Evolutionary conservation across 2,329 filamentous ascomycete genomes (phyloP).

Genomic region (Scedosporium aurantiacum): DNA sequence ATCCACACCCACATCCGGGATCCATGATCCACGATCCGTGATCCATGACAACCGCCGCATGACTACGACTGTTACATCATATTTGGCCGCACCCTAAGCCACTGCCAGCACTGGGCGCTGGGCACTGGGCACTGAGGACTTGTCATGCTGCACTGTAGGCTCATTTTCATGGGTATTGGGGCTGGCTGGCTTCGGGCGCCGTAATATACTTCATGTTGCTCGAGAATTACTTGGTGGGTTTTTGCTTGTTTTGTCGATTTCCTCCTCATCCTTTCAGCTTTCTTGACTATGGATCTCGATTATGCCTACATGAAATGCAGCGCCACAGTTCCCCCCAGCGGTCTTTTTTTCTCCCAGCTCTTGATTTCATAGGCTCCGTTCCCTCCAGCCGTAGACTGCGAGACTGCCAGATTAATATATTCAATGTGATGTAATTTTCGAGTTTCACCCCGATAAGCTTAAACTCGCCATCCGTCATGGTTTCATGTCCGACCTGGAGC

Average conservation of each 20-base stretch:
- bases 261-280: neutral
- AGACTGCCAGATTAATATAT: too few relatives aligned
- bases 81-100: neutral
- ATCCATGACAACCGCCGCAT: neutral
- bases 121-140: neutral
- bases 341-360: too few relatives aligned
- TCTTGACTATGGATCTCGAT: neutral
- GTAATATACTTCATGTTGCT: neutral
- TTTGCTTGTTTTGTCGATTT: neutral
- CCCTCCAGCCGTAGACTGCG: too few relatives aligned
- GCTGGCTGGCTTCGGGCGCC: neutral
- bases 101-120: neutral
- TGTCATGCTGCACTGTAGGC: neutral
- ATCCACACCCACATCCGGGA: too few relatives aligned
- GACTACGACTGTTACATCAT: neutral
- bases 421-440: too few relatives aligned
- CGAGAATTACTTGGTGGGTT: neutral
- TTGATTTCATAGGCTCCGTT: too few relatives aligned
- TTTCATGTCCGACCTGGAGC: too few relatives aligned
- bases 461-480: too few relatives aligned
- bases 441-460: too few relatives aligned
- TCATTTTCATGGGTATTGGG: neutral
- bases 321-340: too few relatives aligned
- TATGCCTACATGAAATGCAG: too few relatives aligned
- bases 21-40: neutral